A percentile compares a stretch with the other conserved stretches of the same genome.
Evolutionary conservation across 225 moss, liverwort and hornwort species (phyloP).

Genomic region (Pseudoscleropodium purum): DNA sequence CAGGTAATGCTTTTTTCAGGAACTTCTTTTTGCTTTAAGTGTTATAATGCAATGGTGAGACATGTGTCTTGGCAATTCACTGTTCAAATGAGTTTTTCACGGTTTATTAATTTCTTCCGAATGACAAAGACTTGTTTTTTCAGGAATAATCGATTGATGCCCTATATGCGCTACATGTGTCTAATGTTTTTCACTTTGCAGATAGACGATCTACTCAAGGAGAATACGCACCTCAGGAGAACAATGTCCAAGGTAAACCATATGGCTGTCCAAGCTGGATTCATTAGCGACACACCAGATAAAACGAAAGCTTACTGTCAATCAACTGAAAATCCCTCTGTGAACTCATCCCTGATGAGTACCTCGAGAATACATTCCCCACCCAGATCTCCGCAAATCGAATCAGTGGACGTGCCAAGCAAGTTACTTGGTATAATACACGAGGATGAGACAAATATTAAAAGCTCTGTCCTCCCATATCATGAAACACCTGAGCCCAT

Average conservation of each 20-base stretch:
- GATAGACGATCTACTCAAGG: conserved; percentile 19
- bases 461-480: neutral
- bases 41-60: neutral
- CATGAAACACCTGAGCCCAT: neutral
- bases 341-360: neutral
- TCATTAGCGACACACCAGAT: neutral
- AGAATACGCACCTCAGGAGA: conserved; percentile 20
- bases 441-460: neutral
- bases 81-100: neutral
- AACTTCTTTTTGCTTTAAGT: neutral
- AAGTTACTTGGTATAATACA: neutral
- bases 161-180: neutral
- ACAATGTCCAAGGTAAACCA: conserved; percentile 20
- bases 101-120: neutral
- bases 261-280: neutral
- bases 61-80: neutral
- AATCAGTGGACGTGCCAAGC: neutral
- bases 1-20: conserved; percentile 7
- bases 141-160: neutral
- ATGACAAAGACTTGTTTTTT: neutral
- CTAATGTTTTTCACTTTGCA: neutral
- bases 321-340: neutral
- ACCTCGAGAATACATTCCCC: neutral
- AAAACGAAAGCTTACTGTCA: neutral
- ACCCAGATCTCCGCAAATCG: neutral